Percentiles rank a stretch among this genome's conserved stretches.
These are phyloP conservation scores for Ananas comosus DNA, from an alignment of 176 grass and related monocot genomes.

Conservation along the genomic window DNA sequence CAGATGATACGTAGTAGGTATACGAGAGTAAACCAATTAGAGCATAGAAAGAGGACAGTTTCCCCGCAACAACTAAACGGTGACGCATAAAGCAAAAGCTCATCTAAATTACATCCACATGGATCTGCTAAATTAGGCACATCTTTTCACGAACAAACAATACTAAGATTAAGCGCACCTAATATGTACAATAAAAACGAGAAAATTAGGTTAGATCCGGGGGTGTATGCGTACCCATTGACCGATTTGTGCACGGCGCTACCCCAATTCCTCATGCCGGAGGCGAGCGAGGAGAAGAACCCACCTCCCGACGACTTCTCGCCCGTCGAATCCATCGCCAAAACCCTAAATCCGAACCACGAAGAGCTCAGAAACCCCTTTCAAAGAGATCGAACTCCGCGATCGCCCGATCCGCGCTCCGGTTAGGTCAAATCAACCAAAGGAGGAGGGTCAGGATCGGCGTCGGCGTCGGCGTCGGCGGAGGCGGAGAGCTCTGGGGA, in stretches of 20 bases:
- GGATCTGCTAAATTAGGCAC: not conserved
- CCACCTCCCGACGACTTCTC: conserved; percentile 33
- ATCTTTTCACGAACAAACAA: not conserved
- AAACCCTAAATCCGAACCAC: conserved; percentile 1
- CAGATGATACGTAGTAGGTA: too few species aligned
- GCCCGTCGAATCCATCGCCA: conserved; percentile 76
- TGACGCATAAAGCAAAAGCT: too few species aligned
- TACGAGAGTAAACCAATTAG: too few species aligned
- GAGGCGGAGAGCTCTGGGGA: not conserved
- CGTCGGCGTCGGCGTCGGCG: not conserved
- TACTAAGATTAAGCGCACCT: not conserved
- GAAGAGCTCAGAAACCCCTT: not conserved
- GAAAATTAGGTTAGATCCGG: not conserved
- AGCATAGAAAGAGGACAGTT: too few species aligned
- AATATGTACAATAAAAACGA: not conserved
- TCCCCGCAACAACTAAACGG: too few species aligned
- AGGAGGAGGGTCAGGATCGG: not conserved
- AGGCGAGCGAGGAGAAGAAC: conserved; percentile 52
- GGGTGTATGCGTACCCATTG: conserved; percentile 58
- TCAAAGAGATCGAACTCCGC: not conserved
- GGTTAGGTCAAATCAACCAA: not conserved
- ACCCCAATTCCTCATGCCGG: conserved; percentile 47
- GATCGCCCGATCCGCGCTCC: not conserved
- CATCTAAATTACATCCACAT: too few species aligned
- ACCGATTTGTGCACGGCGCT: conserved; percentile 76